These are phyloP conservation scores for Trichoderma sp. DNA, from an alignment of 2,329 filamentous ascomycete species.

Conservation along the genomic window DNA sequence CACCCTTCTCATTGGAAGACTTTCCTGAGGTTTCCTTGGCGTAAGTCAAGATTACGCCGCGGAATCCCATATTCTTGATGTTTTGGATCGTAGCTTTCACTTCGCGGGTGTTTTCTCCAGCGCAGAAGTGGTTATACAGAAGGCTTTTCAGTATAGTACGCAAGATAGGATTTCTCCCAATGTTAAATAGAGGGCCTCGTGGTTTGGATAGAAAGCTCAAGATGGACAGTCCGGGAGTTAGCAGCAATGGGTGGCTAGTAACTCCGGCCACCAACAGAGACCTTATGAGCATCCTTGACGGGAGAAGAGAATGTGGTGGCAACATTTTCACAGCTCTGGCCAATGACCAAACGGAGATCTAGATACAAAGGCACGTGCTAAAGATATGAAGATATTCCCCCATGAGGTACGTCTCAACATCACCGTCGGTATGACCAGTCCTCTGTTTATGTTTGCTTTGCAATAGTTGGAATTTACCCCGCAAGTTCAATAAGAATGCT, in stretches of 20 bases:
- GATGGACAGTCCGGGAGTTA: neutral
- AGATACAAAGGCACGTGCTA: neutral
- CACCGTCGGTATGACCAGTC: neutral
- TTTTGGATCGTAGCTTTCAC: slow-evolving; percentile 46
- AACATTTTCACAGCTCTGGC: neutral
- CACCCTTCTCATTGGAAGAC: slow-evolving; percentile 26
- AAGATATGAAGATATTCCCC: neutral
- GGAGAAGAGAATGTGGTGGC: slow-evolving; percentile 19
- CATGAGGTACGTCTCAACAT: neutral
- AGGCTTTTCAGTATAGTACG: slow-evolving; percentile 43
- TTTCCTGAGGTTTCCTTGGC: slow-evolving; percentile 48
- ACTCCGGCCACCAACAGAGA: slow-evolving; percentile 9
- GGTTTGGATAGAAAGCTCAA: slow-evolving; percentile 8
- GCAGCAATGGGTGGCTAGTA: slow-evolving; percentile 11
- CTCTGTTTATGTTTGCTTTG: neutral
- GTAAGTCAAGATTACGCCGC: slow-evolving; percentile 59
- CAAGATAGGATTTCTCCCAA: neutral
- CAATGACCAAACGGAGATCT: neutral
- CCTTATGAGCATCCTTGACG: slow-evolving; percentile 1
- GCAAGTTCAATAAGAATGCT: neutral
- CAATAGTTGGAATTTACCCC: neutral
- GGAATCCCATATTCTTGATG: slow-evolving; percentile 53
- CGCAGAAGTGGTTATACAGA: slow-evolving; percentile 59
- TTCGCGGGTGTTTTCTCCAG: slow-evolving; percentile 51
- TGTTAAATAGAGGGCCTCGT: neutral